Conservation (phyloP, 2,329 filamentous ascomycete genomes). For the Zymoseptoria brevis region DNA sequence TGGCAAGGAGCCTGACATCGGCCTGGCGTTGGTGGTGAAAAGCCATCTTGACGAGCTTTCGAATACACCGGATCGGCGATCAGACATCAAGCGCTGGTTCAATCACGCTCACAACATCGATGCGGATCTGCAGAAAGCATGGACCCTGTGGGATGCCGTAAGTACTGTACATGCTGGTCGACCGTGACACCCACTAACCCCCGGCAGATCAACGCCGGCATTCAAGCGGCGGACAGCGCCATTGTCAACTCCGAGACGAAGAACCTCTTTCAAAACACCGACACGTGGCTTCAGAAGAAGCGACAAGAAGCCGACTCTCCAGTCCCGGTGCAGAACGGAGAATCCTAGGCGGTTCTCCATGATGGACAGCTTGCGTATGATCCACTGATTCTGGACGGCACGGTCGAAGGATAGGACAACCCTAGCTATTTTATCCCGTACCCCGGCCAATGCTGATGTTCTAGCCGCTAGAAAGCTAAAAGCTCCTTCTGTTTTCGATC, state of each 20-base stretch:
- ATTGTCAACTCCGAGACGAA: constrained; percentile 37
- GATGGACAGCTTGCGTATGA: not conserved
- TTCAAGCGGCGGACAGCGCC: constrained; percentile 47
- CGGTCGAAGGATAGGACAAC: not conserved
- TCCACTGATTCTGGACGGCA: not conserved
- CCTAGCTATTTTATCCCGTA: not conserved
- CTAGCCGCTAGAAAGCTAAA: not conserved
- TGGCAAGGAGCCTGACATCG: constrained; percentile 61
- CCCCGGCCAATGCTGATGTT: not conserved
- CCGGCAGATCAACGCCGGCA: constrained; percentile 48
- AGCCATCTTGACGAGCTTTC: constrained; percentile 68
- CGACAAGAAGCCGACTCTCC: not conserved
- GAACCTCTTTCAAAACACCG: constrained; percentile 51
- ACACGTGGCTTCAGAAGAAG: constrained; percentile 47
- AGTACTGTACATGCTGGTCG: constrained; percentile 24
- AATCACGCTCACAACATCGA: constrained; percentile 51
- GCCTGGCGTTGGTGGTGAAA: constrained; percentile 70
- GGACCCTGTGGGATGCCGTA: constrained; percentile 58
- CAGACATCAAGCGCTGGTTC: constrained; percentile 51
- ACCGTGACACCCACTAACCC: constrained; percentile 5
- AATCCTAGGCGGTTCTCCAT: constrained; percentile 2
- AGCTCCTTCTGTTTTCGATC: not conserved
- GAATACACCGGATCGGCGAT: constrained; percentile 43
- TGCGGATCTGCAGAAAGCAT: constrained; percentile 52
- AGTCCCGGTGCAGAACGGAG: not conserved